These are phyloP conservation scores for Gynostemma pentaphyllum DNA, from an alignment of 306 rosid species.

Conservation along the genomic window DNA sequence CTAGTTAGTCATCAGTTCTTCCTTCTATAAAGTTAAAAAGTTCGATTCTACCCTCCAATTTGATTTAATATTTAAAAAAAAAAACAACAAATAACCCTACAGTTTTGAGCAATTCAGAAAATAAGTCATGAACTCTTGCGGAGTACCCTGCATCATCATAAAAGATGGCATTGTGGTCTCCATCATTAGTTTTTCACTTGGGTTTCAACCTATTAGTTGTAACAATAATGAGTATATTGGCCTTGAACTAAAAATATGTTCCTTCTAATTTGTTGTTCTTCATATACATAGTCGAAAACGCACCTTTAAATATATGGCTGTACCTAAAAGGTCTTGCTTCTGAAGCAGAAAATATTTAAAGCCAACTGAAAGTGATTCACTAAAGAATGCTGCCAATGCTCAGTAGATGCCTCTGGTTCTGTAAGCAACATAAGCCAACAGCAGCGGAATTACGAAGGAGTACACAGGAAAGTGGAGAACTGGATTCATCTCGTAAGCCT, in stretches of 20 bases:
- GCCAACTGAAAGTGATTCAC: neutral
- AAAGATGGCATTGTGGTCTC: neutral
- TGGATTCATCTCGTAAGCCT: constrained; percentile 92
- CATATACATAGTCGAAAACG: neutral
- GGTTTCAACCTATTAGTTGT: neutral
- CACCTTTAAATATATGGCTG: neutral
- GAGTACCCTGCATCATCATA: neutral
- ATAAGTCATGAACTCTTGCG: neutral
- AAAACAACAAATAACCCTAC: neutral
- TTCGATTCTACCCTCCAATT: no score
- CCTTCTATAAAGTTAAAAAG: no score
- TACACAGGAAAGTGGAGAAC: constrained; percentile 55
- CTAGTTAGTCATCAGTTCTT: no score
- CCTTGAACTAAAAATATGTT: neutral
- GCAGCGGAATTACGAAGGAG: constrained; percentile 47
- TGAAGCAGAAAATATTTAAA: neutral
- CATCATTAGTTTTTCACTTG: neutral
- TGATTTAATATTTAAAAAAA: no score
- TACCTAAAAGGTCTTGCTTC: neutral
- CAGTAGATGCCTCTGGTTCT: constrained; percentile 33
- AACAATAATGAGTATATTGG: neutral
- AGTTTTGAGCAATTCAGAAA: neutral
- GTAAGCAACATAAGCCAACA: constrained; percentile 45
- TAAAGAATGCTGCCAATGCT: neutral
- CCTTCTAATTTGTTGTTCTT: neutral